Percentiles rank a stretch among this genome's conserved stretches.
These are phyloP conservation scores for Pouteria campechiana DNA, from an alignment of 179 eudicot species.

Conservation along the genomic window DNA sequence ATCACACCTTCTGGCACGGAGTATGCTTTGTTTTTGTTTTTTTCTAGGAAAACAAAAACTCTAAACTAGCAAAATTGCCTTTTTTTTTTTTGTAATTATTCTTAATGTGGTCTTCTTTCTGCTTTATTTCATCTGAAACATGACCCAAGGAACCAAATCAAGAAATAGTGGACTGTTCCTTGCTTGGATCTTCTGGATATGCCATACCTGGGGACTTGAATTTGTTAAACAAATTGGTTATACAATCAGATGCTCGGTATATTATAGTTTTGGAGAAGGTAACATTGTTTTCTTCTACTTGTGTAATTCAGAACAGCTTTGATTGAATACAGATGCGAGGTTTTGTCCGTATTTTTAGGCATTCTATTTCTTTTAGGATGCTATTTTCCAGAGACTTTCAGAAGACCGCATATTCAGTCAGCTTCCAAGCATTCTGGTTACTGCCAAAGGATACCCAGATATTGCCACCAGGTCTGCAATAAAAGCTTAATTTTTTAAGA, in stretches of 20 bases:
- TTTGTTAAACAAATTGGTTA: conserved; percentile 46
- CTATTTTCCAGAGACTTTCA: conserved; percentile 87
- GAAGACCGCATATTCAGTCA: conserved; percentile 87
- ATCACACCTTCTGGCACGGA: too few relatives aligned
- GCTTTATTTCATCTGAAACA: not conserved
- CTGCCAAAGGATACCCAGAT: conserved; percentile 97
- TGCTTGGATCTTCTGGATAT: conserved; percentile 89
- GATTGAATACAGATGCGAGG: too few relatives aligned
- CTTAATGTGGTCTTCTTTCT: too few relatives aligned
- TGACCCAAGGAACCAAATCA: conserved; percentile 87
- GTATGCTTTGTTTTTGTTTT: too few relatives aligned
- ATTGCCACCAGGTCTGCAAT: conserved; percentile 98
- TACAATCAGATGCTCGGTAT: conserved; percentile 87
- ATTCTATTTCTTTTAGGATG: conserved; percentile 44
- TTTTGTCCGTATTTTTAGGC: not conserved
- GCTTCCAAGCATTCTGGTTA: conserved; percentile 88
- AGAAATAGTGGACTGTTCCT: conserved; percentile 68
- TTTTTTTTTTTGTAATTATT: too few relatives aligned
- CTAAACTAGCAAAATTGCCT: too few relatives aligned
- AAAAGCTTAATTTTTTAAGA: too few relatives aligned
- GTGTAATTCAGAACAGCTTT: not conserved
- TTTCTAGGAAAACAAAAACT: too few relatives aligned
- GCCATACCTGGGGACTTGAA: conserved; percentile 79
- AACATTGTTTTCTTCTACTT: conserved; percentile 3
- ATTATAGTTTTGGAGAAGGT: conserved; percentile 96